Evolutionary conservation across 495 filamentous ascomycete genomes (phyloP), one percentile per base, ranked within the genome.

Genomic region (Podospora australis): DNA sequence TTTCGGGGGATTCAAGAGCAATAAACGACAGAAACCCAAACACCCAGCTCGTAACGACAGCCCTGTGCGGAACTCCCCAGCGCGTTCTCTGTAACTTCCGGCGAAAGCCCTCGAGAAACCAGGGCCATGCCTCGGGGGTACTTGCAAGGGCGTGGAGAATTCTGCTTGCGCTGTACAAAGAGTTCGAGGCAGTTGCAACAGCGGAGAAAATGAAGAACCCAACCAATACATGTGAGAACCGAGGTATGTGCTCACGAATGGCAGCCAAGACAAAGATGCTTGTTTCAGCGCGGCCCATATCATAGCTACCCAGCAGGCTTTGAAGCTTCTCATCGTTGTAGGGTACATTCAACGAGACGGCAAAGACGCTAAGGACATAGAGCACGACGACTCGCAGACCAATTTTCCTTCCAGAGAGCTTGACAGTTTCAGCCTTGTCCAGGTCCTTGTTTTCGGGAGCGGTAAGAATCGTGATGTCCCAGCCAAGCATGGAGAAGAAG

Each of bases 161-260:
- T 5, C 70, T 52, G 13, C 62, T 66, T 16, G 67, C 60, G 26
- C 59, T 54, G 52, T 71, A 73, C 1, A 73, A 39, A 0, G 55
- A 51, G 44, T 68, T 70, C 40, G 66, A 60, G 1, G 62, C 68
- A 2, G 63, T 58, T 3, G 64, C 63, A 10, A 55, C 55, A 2
- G 70, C 67, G 7, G 70, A 71, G 44, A 73, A 69, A 38, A 73
- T 65, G 46, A 69, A 66, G 45, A 73, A 66, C 21, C 54, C 70
- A 39, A 71, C 71, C 40, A 73, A 59, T 45, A 73, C 55, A 40
- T 56, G 49, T 2, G 67, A 68, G 53, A 58, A 63, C 6, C 35
- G 44, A 9, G 42, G 50, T 7, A 73, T 48, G 13, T 58, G 59
- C 39, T 58, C 60, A 6, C 57, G 55, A 2, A 73, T 59, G 13